Percentiles rank a stretch among this genome's conserved stretches.
Evolutionary conservation across 257 asterid species (phyloP).

Genomic region (Solanum gandarillasii): DNA sequence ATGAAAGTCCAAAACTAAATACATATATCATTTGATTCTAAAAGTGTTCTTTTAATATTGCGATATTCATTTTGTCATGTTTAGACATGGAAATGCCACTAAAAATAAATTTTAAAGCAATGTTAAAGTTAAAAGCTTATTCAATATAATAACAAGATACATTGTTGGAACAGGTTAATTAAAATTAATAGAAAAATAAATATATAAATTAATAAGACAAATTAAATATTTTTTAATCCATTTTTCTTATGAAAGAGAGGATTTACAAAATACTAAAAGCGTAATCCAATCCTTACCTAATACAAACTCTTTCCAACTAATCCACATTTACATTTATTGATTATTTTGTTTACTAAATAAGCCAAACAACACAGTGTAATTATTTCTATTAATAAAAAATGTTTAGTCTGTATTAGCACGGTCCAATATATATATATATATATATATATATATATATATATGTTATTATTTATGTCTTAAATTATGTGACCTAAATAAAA

Average conservation of each 20-base stretch:
- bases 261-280: neutral
- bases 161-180: neutral
- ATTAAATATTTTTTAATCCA: neutral
- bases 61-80: neutral
- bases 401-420: no score
- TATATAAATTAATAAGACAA: neutral
- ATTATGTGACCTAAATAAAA: neutral
- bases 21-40: no score
- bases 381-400: no score
- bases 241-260: neutral
- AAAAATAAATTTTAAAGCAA: no score
- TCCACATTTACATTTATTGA: neutral
- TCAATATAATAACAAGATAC: neutral
- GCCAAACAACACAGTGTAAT: neutral
- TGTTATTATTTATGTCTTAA: neutral
- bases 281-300: neutral
- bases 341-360: no score
- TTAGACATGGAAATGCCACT: neutral
- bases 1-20: no score
- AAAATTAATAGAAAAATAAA: neutral
- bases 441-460: no score
- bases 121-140: neutral
- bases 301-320: neutral
- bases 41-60: no score
- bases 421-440: no score